Base-by-base conservation (phyloP, 352 stramenopile species). In the Phytopythium ostracodes region DNA sequence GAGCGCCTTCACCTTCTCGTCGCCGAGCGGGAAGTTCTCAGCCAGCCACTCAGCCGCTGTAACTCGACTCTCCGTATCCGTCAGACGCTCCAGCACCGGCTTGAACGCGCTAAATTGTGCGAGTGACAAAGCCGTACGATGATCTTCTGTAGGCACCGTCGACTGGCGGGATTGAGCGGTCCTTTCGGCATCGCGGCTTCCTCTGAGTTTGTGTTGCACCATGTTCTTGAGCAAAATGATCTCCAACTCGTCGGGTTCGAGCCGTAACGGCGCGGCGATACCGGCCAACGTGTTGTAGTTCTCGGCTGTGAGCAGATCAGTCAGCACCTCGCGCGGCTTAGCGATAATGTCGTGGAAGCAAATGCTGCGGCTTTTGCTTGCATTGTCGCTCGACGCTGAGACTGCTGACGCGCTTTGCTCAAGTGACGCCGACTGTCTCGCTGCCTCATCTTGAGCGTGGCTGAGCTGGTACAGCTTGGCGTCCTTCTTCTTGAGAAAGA, bases 171-270 rank as follows among this genome's bases (percentile, higher is more conserved):
- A 49, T 14, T 51, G 7, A 3, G 44, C 15, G 44, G 1, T 31
- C 22, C 20, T 51, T 2, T 10, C 44, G 4, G 22, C n/a, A 27
- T 51, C 14, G 9, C 12, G 8, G 44, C 1, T 25, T 27, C 14
- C 24, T 4, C 14, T 12, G 14, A 43, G 27, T 12, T 20, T 20
- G 10, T 57, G 59, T 27, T 67, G 54, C 20, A 94, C 72, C 66
- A 91, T 77, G 44, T 81, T 88, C 55, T 91, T 91, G 14, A 94
- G 54, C 22, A 92, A 63, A 31, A 91, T 51, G 71, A 94, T 92
- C 59, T 88, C 72, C 20, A 91, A 29, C 55, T 94, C 81, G 56
- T 94, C 81, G 1, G 76, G 67, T 22, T 92, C 68, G 11, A 94
- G 62, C 18, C 74, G 76, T 54, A 94, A 67, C 22, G 84, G 81